These are phyloP conservation scores for Pestalotiopsis sp. DNA, from an alignment of 2,329 filamentous ascomycete species.

Conservation along the genomic window DNA sequence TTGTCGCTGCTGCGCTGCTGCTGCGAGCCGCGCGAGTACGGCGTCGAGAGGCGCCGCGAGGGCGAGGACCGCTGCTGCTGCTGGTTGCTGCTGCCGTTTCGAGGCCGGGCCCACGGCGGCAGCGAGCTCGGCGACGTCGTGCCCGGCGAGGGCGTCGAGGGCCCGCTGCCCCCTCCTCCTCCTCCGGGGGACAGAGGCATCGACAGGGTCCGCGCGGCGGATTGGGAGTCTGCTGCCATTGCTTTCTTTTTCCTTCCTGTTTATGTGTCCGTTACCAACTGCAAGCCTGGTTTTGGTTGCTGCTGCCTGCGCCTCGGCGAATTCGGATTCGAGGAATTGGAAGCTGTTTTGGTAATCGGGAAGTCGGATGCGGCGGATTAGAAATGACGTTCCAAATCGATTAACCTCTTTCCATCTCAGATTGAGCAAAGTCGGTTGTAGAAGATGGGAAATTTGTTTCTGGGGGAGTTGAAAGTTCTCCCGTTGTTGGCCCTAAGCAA, in stretches of 20 bases:
- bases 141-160: slow-evolving; percentile 26
- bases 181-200: slow-evolving; percentile 37
- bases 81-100: slow-evolving; percentile 14
- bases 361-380: neutral
- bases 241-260: neutral
- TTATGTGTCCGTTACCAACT: no score
- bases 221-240: slow-evolving; percentile 56
- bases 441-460: neutral
- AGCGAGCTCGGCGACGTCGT: slow-evolving; percentile 39
- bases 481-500: neutral
- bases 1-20: neutral
- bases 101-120: slow-evolving; percentile 43
- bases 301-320: neutral
- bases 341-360: neutral
- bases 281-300: no score
- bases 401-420: neutral
- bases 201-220: slow-evolving; percentile 52
- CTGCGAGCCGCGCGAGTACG: slow-evolving; percentile 34
- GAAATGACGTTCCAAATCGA: neutral
- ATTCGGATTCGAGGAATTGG: neutral
- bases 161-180: slow-evolving; percentile 18
- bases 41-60: slow-evolving; percentile 44
- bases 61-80: slow-evolving; percentile 22
- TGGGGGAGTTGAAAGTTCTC: neutral
- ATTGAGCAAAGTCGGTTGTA: neutral